Conservation (phyloP, 441 rosid genomes). For the Croton laevigatus region DNA sequence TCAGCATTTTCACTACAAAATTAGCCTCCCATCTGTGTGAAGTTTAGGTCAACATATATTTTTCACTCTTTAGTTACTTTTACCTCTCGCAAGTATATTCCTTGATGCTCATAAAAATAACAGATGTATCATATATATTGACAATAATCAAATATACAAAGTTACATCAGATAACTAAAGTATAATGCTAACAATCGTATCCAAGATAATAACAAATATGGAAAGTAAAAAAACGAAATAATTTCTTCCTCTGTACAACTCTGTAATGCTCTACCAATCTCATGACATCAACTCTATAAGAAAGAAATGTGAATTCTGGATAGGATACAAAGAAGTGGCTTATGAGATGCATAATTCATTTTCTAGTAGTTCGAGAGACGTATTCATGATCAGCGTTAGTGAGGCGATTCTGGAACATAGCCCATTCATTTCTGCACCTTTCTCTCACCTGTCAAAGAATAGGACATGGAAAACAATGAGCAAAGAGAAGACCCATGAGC, state of each 20-base stretch:
- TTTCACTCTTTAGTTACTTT: too few species aligned
- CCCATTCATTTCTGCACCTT: constrained; percentile 84
- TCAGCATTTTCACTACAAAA: too few species aligned
- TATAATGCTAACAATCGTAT: too few species aligned
- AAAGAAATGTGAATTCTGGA: not conserved
- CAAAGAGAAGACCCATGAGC: not conserved
- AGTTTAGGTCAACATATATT: too few species aligned
- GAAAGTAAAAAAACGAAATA: not conserved
- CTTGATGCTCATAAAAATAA: too few species aligned
- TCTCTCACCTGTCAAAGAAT: constrained; percentile 56
- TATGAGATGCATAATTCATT: constrained; percentile 17
- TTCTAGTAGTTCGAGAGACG: constrained; percentile 31
- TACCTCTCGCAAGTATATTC: too few species aligned
- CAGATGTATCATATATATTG: too few species aligned
- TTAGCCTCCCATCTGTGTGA: too few species aligned
- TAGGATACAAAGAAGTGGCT: not conserved
- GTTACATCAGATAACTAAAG: too few species aligned
- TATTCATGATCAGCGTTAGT: constrained; percentile 59
- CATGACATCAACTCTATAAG: not conserved
- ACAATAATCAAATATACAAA: too few species aligned
- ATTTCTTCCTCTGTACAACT: not conserved
- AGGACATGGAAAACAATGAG: not conserved
- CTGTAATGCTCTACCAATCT: not conserved
- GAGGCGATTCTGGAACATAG: constrained; percentile 65
- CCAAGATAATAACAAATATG: too few species aligned